Base-by-base conservation (phyloP, 768 basidiomycete species). In the Lentinula boryana region DNA sequence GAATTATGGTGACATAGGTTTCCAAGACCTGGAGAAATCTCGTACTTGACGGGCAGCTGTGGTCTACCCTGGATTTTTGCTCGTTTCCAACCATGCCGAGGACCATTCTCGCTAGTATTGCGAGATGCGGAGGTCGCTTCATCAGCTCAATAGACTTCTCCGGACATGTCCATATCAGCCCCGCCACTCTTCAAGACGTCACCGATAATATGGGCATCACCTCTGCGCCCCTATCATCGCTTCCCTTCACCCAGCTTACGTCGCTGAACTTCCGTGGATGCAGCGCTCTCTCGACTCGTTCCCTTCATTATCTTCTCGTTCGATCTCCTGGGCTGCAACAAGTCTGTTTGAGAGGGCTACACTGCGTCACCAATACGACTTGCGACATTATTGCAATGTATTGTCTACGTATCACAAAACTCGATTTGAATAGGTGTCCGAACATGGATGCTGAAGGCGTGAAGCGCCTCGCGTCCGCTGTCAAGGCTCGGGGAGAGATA, bases 41-140 rank as follows among this genome's bases (percentile, higher is more conserved):
- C 41, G 84, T 87, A 27, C 85, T 87, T 65, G 94, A 96, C 69
- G 93, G 93, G 13, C 90, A 93, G 67, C 78, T 95, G n/a, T 95
- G 94, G 94, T 67, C 73, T 48, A 68, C 80, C 60, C 75, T 91
- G 36, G 80, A 90, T 68, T 76, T 93, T 36, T 79, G 71, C 18
- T 72, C 84, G 1, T 89, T 91, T 69, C 84, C 89, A 13, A 75
- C 77, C 40, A 68, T 87, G 6, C 79, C 87, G 12, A 67, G 76
- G 50, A 68, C 73, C 23, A 72, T 86, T 54, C 68, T 93, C 41
- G 63, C 78, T 38, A 80, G 80, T 40, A 72, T 95, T 32, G 74
- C 83, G 41, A 67, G 77, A 27, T 65, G 70, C 15, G 84, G 83
- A 4, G 91, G 89, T 5, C 75, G 85, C 2, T 94, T 92, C 72